phyloP scores from a whole-genome alignment of 768 basidiomycete species.

The Coprinopsis marcescibilis region DNA sequence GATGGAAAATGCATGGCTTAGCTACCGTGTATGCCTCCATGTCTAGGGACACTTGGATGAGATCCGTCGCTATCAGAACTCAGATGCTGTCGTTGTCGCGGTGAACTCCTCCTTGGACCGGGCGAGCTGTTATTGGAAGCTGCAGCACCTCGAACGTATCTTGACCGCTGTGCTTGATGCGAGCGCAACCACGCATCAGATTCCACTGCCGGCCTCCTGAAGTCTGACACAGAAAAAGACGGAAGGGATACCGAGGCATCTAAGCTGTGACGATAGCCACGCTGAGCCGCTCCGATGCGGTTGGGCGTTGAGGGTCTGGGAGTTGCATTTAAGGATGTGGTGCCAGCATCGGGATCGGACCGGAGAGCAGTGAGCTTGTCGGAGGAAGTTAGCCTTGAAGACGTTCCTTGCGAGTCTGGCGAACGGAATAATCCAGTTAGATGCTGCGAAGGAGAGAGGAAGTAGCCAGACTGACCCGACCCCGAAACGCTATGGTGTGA shows the following conservation, averaged over 20 bases:
- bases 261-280: constrained; percentile 32
- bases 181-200: not conserved
- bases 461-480: not conserved
- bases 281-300: constrained; percentile 22
- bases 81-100: constrained; percentile 40
- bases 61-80: constrained; percentile 42
- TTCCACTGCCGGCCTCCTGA: constrained; percentile 12
- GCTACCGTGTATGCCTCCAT: no score
- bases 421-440: not conserved
- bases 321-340: constrained; percentile 15
- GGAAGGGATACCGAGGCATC: constrained; percentile 40
- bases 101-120: constrained; percentile 33
- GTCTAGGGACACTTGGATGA: no score
- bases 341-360: constrained; percentile 24
- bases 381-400: constrained; percentile 44
- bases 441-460: not conserved
- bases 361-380: constrained; percentile 41
- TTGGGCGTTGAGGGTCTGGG: constrained; percentile 28
- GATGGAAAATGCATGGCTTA: not conserved
- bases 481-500: not conserved
- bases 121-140: no score
- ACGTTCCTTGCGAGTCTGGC: constrained; percentile 20
- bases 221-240: constrained; percentile 27
- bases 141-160: no score
- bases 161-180: constrained; percentile 1